Percentiles rank a stretch among this genome's conserved stretches.
phyloP scores from a whole-genome alignment of 257 asterid species.

The Anisodus acutangulus region DNA sequence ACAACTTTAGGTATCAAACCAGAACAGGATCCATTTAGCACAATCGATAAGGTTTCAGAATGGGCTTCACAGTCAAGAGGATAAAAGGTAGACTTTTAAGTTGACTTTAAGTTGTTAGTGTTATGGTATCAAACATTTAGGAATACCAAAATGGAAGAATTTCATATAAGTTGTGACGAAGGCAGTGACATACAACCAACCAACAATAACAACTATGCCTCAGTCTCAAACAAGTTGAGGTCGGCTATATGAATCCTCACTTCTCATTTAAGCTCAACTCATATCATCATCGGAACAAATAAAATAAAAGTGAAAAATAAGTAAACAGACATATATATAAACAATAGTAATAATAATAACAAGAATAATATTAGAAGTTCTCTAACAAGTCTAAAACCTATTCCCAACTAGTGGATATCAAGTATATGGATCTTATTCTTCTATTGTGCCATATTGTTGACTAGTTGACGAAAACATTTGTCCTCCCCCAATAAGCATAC shows the following conservation, averaged over 20 bases:
- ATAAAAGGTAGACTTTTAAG: background rate
- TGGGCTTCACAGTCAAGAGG: background rate
- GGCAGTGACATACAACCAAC: background rate
- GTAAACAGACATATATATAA: too few species aligned
- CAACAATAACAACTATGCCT: background rate
- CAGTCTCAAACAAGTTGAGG: background rate
- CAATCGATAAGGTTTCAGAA: background rate
- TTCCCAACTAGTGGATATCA: background rate
- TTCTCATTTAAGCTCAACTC: background rate
- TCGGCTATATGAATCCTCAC: background rate
- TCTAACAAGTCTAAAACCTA: too few species aligned
- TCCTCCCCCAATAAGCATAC: background rate
- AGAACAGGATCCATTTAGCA: background rate
- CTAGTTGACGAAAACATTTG: background rate
- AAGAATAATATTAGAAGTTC: too few species aligned
- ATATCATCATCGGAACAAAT: background rate
- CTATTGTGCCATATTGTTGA: background rate
- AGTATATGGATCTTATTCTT: background rate
- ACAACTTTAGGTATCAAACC: background rate
- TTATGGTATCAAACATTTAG: background rate
- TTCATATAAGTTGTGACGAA: slow-evolving; percentile 1
- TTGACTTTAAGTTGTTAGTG: slow-evolving; percentile 3
- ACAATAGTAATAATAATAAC: too few species aligned
- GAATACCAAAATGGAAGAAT: slow-evolving; percentile 11
- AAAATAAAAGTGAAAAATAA: background rate